phyloP scores from a whole-genome alignment of 1,284 basidiomycete species.

The Cutaneotrichosporon sp. region DNA sequence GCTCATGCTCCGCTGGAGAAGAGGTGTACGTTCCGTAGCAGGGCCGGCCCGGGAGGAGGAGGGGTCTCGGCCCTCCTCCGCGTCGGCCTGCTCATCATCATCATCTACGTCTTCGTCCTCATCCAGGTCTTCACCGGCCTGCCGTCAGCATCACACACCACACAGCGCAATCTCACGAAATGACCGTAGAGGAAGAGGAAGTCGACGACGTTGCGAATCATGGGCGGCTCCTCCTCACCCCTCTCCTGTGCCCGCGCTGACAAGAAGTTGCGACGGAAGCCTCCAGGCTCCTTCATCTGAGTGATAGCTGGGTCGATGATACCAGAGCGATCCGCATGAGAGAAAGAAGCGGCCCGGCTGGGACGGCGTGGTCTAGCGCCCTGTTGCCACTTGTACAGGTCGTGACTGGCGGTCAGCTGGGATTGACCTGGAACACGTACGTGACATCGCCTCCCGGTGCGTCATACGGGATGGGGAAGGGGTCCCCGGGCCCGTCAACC shows the following conservation, averaged over 20 bases:
- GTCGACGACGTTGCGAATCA: conserved; percentile 85
- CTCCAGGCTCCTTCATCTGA: conserved; percentile 90
- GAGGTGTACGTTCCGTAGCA: conserved; percentile 18
- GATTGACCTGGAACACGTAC: conserved; percentile 59
- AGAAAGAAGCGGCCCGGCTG: conserved; percentile 67
- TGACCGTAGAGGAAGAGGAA: conserved; percentile 91
- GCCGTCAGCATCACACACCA: conserved; percentile 15
- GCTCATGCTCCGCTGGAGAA: conserved; percentile 28
- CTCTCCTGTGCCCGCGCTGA: conserved; percentile 68
- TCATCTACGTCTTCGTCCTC: conserved; percentile 71
- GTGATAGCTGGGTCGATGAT: conserved; percentile 68
- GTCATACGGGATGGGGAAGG: conserved; percentile 82
- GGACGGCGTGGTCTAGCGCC: conserved; percentile 64
- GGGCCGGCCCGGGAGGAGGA: conserved; percentile 10
- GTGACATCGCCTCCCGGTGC: conserved; percentile 85
- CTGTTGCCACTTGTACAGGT: conserved; percentile 90
- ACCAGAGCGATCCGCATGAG: conserved; percentile 61
- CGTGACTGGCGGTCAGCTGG: conserved; percentile 62
- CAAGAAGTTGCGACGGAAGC: conserved; percentile 86
- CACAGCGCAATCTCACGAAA: no score
- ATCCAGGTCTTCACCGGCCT: conserved; percentile 94
- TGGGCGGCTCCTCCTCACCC: conserved; percentile 63
- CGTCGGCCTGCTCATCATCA: conserved; percentile 50
- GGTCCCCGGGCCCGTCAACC: conserved; percentile 52
- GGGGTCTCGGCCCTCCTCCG: conserved; percentile 12